Conservation (phyloP, 805 yeast genomes). For the Metschnikowia continentalis region DNA sequence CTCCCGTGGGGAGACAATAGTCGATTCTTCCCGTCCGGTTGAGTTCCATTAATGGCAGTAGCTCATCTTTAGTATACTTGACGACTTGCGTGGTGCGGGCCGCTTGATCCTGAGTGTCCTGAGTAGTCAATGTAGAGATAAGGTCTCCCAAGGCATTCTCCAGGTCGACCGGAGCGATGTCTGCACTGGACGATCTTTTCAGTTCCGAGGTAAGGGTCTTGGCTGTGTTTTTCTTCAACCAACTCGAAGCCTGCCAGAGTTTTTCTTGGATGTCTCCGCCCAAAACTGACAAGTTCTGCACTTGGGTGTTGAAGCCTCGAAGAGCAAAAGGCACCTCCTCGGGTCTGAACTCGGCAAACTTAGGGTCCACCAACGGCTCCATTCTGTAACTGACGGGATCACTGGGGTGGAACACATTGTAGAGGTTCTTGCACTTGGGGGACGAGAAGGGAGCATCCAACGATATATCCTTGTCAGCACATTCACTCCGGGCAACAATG, state of each 20-base stretch:
- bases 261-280: slow-evolving; percentile 37
- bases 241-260: slow-evolving; percentile 32
- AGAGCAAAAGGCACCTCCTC: slow-evolving; percentile 53
- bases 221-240: slow-evolving; percentile 23
- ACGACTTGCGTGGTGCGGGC: slow-evolving; percentile 21
- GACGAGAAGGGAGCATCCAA: slow-evolving; percentile 23
- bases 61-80: slow-evolving; percentile 26
- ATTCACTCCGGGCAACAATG: slow-evolving; percentile 42
- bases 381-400: slow-evolving; percentile 89
- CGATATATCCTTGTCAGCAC: slow-evolving; percentile 11
- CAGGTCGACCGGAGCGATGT: slow-evolving; percentile 5
- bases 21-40: slow-evolving; percentile 80
- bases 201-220: background rate
- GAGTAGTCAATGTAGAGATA: slow-evolving; percentile 23
- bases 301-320: slow-evolving; percentile 48
- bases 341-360: slow-evolving; percentile 49
- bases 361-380: slow-evolving; percentile 70
- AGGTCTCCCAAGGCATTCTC: slow-evolving; percentile 43
- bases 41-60: slow-evolving; percentile 38
- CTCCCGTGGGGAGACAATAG: slow-evolving; percentile 71
- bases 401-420: slow-evolving; percentile 83
- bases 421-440: slow-evolving; percentile 63
- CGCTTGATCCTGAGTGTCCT: slow-evolving; percentile 16
- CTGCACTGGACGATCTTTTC: slow-evolving; percentile 13
- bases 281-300: slow-evolving; percentile 37